These are phyloP conservation scores for Aspergillus indologenus DNA, from an alignment of 495 filamentous ascomycete species.

Conservation along the genomic window DNA sequence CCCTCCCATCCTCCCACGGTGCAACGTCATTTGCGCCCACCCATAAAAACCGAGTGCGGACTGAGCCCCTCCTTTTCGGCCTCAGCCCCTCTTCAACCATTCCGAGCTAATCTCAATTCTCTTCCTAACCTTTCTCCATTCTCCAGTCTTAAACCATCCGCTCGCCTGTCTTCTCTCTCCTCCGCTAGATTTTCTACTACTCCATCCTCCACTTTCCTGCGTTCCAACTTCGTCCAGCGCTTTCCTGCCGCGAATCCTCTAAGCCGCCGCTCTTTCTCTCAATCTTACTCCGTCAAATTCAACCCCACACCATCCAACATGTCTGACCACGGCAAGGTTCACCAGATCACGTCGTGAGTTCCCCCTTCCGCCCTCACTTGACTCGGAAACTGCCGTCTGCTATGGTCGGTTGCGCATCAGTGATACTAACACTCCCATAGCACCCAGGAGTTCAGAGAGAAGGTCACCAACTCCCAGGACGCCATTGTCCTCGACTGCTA, in stretches of 20 bases:
- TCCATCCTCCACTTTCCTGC: constrained; percentile 9
- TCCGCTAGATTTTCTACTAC: constrained; percentile 17
- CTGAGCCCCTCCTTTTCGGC: constrained; percentile 23
- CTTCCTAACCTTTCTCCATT: constrained; percentile 7
- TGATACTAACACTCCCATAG: constrained; percentile 39
- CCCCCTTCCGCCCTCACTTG: background rate
- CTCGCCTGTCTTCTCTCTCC: constrained; percentile 16
- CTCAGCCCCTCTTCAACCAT: constrained; percentile 13
- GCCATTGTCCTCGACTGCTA: constrained; percentile 82
- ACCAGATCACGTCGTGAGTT: constrained; percentile 33
- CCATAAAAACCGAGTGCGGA: constrained; percentile 19
- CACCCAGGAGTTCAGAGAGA: constrained; percentile 51
- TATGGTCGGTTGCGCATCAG: no score
- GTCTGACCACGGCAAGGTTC: constrained; percentile 39
- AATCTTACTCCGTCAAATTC: constrained; percentile 39
- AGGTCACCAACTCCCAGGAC: constrained; percentile 36
- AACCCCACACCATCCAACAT: constrained; percentile 50
- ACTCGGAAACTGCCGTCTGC: no score
- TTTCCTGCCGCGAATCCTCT: constrained; percentile 23
- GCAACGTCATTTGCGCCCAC: constrained; percentile 22
- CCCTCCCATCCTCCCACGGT: no score
- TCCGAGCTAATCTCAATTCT: constrained; percentile 23
- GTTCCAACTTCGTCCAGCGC: constrained; percentile 25
- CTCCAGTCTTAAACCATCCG: constrained; percentile 21
- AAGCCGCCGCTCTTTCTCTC: constrained; percentile 30